Percentiles rank a stretch among this genome's conserved stretches.
These are phyloP conservation scores for Saccharomycopsis sp. DNA, from an alignment of 805 yeast genomes.

Conservation along the genomic window DNA sequence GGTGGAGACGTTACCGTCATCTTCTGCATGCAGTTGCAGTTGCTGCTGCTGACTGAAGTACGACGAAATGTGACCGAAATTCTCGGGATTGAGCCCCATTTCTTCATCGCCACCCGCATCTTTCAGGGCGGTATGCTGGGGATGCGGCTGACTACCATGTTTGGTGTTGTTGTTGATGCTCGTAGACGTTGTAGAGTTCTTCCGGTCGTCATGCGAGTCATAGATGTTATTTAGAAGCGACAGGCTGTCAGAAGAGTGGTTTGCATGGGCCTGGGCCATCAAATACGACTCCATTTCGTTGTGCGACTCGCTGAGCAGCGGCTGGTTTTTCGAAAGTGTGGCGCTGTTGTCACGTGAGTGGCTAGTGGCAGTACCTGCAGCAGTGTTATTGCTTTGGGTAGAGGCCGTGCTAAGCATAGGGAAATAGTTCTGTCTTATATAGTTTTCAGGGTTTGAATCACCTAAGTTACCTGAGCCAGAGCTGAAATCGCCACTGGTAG, in stretches of 20 bases:
- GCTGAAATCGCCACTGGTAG: conserved; percentile 21
- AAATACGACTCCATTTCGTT: not conserved
- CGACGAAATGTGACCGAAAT: not conserved
- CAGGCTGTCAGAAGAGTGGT: conserved; percentile 7
- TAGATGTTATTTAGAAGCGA: conserved; percentile 1
- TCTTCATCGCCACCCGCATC: not conserved
- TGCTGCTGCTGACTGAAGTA: not conserved
- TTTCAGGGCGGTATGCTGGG: no score
- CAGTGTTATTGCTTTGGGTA: not conserved
- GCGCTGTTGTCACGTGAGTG: not conserved
- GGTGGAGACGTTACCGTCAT: not conserved
- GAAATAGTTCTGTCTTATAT: conserved; percentile 14
- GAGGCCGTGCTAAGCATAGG: conserved; percentile 3
- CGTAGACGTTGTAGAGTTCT: not conserved
- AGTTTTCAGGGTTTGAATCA: conserved; percentile 5
- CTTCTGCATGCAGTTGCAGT: not conserved
- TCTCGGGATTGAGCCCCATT: not conserved
- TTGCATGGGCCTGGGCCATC: not conserved
- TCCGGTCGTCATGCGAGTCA: not conserved
- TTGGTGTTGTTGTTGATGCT: not conserved
- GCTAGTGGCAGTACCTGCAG: not conserved
- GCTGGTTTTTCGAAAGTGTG: not conserved
- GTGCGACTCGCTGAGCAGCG: not conserved
- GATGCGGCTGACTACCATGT: no score
- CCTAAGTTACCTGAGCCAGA: no score